Percentiles rank a stretch among this genome's conserved stretches.
Evolutionary conservation across 441 rosid species (phyloP).

Genomic region (Populus trichocarpa): DNA sequence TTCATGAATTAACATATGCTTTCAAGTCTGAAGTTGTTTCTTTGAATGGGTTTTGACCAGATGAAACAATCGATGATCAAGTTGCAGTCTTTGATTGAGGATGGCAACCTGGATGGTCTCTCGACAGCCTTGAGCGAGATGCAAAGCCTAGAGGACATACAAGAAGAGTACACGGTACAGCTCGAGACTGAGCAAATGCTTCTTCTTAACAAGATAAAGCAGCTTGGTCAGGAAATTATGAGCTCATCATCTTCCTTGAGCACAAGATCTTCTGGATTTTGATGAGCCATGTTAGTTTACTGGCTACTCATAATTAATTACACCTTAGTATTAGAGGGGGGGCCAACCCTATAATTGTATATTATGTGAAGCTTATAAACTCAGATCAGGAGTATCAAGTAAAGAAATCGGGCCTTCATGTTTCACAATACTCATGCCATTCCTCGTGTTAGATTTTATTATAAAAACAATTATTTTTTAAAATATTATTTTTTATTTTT

Average conservation of each 20-base stretch:
- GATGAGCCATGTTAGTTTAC: background rate
- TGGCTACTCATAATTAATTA: background rate
- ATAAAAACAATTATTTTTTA: no score
- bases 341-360: background rate
- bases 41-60: conserved; percentile 16
- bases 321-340: background rate
- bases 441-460: no score
- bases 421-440: background rate
- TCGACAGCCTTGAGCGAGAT: conserved; percentile 58
- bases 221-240: conserved; percentile 80
- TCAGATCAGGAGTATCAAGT: background rate
- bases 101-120: conserved; percentile 57
- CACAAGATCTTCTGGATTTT: conserved; percentile 37
- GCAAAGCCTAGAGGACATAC: conserved; percentile 67
- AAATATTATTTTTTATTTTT: no score
- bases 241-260: conserved; percentile 48
- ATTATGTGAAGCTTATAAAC: background rate
- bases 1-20: background rate
- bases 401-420: background rate
- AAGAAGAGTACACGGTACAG: conserved; percentile 76
- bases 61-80: conserved; percentile 65
- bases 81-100: conserved; percentile 58
- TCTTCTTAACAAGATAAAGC: conserved; percentile 74
- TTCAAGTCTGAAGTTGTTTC: background rate
- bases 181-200: conserved; percentile 83